Conservation (phyloP, 176 grass and related monocot species). For the Zoysia japonica region DNA sequence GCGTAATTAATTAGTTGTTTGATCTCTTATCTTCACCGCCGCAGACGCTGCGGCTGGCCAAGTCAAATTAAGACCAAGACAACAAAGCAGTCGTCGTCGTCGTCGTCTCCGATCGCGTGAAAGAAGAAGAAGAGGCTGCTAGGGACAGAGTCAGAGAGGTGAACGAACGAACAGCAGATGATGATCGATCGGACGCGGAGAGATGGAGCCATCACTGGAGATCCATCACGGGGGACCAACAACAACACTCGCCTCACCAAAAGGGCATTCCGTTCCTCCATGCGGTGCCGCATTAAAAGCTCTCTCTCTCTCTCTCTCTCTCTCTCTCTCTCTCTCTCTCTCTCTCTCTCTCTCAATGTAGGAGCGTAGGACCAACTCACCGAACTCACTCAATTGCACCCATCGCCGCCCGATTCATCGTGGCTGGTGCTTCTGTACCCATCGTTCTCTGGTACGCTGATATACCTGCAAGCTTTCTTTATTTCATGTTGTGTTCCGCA, state of each 20-base stretch:
- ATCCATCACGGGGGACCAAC: constrained; percentile 32
- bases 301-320: not conserved
- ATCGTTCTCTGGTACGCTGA: not conserved
- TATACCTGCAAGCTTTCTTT: constrained; percentile 19
- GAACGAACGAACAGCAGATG: not conserved
- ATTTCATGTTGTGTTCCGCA: constrained; percentile 8
- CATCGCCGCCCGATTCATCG: not conserved
- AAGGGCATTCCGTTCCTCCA: constrained; percentile 37
- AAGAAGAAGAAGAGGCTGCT: not conserved
- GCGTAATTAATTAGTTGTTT: too few species aligned
- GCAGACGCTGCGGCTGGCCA: not conserved
- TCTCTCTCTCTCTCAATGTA: not conserved
- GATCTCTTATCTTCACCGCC: too few species aligned
- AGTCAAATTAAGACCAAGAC: not conserved
- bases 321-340: not conserved
- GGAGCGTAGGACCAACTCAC: constrained; percentile 25
- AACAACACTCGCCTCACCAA: constrained; percentile 29
- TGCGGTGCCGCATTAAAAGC: constrained; percentile 38
- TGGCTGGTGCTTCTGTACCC: not conserved
- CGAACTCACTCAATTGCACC: constrained; percentile 43
- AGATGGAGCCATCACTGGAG: not conserved
- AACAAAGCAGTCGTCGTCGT: not conserved
- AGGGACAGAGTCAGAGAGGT: not conserved
- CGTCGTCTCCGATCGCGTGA: too few species aligned
- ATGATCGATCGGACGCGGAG: not conserved